Evolutionary conservation across 2,329 filamentous ascomycete genomes (phyloP).

Genomic region (Trichoderma sp.): DNA sequence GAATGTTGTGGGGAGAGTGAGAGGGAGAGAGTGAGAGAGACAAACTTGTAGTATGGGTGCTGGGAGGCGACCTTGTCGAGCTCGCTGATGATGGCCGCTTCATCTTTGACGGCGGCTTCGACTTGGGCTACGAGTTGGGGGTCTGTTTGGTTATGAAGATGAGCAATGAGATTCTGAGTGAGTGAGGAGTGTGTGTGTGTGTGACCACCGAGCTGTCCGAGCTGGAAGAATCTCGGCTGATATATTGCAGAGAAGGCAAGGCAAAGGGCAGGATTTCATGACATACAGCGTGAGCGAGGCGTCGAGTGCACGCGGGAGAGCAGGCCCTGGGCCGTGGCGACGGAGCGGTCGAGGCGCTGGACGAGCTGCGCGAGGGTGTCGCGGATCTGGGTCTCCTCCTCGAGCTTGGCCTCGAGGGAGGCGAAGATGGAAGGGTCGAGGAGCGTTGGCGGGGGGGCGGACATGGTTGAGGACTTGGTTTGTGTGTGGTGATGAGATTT

Average conservation of each 20-base stretch:
- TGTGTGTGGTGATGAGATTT: conserved; percentile 14
- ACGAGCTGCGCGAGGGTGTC: conserved; percentile 83
- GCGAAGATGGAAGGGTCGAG: conserved; percentile 84
- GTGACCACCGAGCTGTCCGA: too few species aligned
- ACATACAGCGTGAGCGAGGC: conserved; percentile 60
- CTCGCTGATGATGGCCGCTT: conserved; percentile 70
- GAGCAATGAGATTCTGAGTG: background rate
- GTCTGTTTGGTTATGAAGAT: conserved; percentile 46
- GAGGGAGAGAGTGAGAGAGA: background rate
- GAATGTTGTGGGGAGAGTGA: background rate
- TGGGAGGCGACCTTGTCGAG: conserved; percentile 75
- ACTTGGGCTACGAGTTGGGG: conserved; percentile 68
- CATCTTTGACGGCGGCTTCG: conserved; percentile 69
- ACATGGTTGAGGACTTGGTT: conserved; percentile 33
- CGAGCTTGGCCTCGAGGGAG: conserved; percentile 83
- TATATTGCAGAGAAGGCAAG: conserved; percentile 4
- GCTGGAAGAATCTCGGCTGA: too few species aligned
- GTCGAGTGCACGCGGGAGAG: conserved; percentile 91
- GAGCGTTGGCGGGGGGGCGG: conserved; percentile 38
- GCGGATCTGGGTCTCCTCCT: conserved; percentile 79
- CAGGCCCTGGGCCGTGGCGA: conserved; percentile 76
- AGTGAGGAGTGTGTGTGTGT: too few species aligned
- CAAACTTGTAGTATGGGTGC: conserved; percentile 92
- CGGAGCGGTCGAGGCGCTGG: conserved; percentile 80
- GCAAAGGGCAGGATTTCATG: background rate